Evolutionary conservation across 2,329 filamentous ascomycete genomes (phyloP), one percentile per base, ranked within the genome.

Genomic region (Apiospora kogelbergensis): DNA sequence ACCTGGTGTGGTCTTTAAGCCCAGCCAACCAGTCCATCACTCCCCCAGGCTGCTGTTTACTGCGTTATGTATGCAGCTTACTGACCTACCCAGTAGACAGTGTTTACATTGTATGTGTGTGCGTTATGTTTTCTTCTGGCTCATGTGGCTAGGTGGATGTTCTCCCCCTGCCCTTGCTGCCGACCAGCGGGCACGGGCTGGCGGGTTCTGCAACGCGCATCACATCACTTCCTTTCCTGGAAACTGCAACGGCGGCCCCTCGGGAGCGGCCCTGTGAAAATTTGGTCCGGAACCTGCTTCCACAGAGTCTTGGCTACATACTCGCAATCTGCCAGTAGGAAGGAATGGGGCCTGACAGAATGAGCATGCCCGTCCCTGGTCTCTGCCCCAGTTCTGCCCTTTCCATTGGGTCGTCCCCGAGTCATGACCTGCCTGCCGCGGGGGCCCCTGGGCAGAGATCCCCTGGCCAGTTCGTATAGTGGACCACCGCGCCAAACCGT

Each of bases 401-500:
- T 24, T 7, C 46, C 46, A 53, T 53, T 33, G 48, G 48, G 48
- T 33, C 48, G 40, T 57, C 48, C 48, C 48, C 48, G 48, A 57
- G 48, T 57, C 26, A 57, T 57, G 26, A 24, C 48, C 26, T 57
- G 26, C 48, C n/a, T n/a, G n/a, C n/a, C n/a, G n/a, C n/a, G 46
- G 48, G 48, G 48, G 48, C 17, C 24, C 15, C 48, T 57, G 48
- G 48, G 33, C 33, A 33, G 33, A 33, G 33, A 33, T 4, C 33
- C 33, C 48, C 48, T 57, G 48, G 48, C 5, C 48, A 57, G 48
- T 57, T 57, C 48, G 48, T 57, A 57, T 57, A 57, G 48, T 57
- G 48, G 48, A 57, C 48, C 48, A 30, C 24, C 15, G 15, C 26
- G 26, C 48, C 15, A 57, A 30, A 9, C 24, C 26, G 24, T 9